Conservation (phyloP, 2,329 filamentous ascomycete genomes). For the Diaporthe vaccinii region DNA sequence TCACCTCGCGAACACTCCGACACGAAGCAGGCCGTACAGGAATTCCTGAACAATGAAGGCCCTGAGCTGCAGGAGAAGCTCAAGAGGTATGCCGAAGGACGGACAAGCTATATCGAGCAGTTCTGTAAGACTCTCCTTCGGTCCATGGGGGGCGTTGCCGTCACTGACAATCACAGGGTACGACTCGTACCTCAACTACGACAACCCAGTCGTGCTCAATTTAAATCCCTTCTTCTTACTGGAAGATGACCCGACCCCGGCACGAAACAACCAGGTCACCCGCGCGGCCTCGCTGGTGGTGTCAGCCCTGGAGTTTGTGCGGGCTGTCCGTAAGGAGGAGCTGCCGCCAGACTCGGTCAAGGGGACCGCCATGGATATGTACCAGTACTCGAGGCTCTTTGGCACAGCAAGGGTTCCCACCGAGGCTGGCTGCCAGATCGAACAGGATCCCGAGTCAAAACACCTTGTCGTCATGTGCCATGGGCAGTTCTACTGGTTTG, state of each 20-base stretch:
- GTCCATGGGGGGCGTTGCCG: slow-evolving; percentile 25
- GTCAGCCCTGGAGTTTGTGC: slow-evolving; percentile 91
- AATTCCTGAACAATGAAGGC: slow-evolving; percentile 86
- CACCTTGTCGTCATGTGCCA: slow-evolving; percentile 94
- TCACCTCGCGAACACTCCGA: slow-evolving; percentile 84
- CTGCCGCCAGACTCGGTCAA: slow-evolving; percentile 88
- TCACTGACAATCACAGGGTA: slow-evolving; percentile 73
- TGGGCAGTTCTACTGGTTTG: slow-evolving; percentile 99
- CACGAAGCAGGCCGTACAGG: slow-evolving; percentile 81
- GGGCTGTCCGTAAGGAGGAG: slow-evolving; percentile 93
- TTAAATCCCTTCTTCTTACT: slow-evolving; percentile 97
- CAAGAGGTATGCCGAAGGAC: slow-evolving; percentile 89
- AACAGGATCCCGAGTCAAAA: slow-evolving; percentile 92
- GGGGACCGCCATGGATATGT: slow-evolving; percentile 93
- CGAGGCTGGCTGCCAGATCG: slow-evolving; percentile 94
- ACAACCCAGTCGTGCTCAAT: slow-evolving; percentile 97
- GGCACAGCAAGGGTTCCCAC: slow-evolving; percentile 95
- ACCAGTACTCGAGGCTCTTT: slow-evolving; percentile 95
- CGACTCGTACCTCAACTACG: slow-evolving; percentile 97
- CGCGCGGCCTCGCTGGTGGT: slow-evolving; percentile 92
- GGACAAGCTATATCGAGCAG: slow-evolving; percentile 97
- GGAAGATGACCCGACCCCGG: slow-evolving; percentile 96
- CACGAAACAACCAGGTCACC: slow-evolving; percentile 96
- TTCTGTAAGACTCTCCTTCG: slow-evolving; percentile 79
- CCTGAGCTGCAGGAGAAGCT: slow-evolving; percentile 88